Evolutionary conservation across 1,284 basidiomycete species (phyloP), one percentile per base, ranked within the genome.

Genomic region (Tilletia setariae): DNA sequence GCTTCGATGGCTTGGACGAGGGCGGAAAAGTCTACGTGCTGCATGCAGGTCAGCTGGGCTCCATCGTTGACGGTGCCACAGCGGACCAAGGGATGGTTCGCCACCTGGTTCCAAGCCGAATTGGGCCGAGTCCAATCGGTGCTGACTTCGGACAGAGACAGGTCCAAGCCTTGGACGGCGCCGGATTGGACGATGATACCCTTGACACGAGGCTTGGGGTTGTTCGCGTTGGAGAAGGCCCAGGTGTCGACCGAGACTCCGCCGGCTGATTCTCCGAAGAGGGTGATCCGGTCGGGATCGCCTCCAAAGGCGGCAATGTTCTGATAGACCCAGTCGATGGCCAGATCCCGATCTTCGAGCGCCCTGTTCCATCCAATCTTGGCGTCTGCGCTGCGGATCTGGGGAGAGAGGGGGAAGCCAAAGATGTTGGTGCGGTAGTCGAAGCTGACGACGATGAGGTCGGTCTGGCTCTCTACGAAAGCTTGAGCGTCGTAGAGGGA

Each of bases 291-390:
- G 47, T 78, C 72, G 19, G 86, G 85, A 78, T 90, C 88, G 0
- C 90, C 90, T 1, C 89, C 89, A 74, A 91, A 90, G 0, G 83
- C 83, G 0, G 83, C 84, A 40, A 90, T 87, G 70, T 90, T 89
- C 13, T 87, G 77, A 69, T 88, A 86, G 1, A 90, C 75, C 81
- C 89, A 91, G 19, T 82, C 72, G 1, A 90, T 81, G 0, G 88
- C 16, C 44, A 85, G 82, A 1, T 86, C 82, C 73, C 90, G 88
- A 79, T 90, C 89, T 42, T 84, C 82, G 74, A 90, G 86, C 0
- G 89, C 89, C 9, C 85, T 87, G 72, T 90, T 89, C 25, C 16
- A 61, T 66, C 74, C 74, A 0, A 72, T 71, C 65, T 70, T 16
- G 66, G 65, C 28, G 30, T 16, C 40, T 9, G n/a, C 16, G 8